These are phyloP conservation scores for Luvunga scandens DNA, from an alignment of 345 rosid genomes.

Conservation along the genomic window DNA sequence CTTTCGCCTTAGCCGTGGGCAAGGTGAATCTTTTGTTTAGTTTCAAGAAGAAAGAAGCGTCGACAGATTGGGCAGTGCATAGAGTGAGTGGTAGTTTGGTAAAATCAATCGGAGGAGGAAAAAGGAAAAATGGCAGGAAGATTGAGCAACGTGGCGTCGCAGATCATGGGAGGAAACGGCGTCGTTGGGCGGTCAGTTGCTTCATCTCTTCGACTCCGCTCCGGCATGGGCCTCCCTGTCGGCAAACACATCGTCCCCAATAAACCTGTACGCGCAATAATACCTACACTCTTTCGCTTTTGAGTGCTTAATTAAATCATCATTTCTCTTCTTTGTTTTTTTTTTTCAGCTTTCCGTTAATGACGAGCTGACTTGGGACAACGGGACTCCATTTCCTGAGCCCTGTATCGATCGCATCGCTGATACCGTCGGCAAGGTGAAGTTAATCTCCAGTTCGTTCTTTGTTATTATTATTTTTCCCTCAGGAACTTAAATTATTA, in stretches of 20 bases:
- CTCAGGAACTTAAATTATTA: neutral
- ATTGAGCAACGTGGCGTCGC: slow-evolving; percentile 69
- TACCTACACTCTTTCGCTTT: neutral
- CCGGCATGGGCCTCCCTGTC: slow-evolving; percentile 97
- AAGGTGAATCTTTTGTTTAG: no score
- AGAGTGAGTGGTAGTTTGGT: neutral
- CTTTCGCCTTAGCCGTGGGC: fast-evolving
- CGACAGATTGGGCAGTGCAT: neutral
- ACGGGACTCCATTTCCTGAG: slow-evolving; percentile 87
- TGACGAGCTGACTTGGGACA: slow-evolving; percentile 95
- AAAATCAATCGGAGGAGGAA: neutral
- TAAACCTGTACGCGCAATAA: slow-evolving; percentile 60
- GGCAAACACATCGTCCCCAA: slow-evolving; percentile 96
- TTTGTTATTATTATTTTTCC: neutral
- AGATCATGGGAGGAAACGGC: slow-evolving; percentile 90
- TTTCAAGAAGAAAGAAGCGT: neutral
- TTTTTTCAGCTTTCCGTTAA: slow-evolving; percentile 64
- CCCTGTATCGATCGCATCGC: slow-evolving; percentile 98
- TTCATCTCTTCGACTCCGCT: slow-evolving; percentile 77
- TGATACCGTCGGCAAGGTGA: slow-evolving; percentile 92
- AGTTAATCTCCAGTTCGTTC: neutral
- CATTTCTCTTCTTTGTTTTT: neutral
- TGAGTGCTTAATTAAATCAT: neutral
- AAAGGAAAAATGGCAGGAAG: slow-evolving; percentile 65
- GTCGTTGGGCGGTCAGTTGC: slow-evolving; percentile 64